Conservation (phyloP, 495 filamentous ascomycete genomes). For the Lindgomyces ingoldianus region DNA sequence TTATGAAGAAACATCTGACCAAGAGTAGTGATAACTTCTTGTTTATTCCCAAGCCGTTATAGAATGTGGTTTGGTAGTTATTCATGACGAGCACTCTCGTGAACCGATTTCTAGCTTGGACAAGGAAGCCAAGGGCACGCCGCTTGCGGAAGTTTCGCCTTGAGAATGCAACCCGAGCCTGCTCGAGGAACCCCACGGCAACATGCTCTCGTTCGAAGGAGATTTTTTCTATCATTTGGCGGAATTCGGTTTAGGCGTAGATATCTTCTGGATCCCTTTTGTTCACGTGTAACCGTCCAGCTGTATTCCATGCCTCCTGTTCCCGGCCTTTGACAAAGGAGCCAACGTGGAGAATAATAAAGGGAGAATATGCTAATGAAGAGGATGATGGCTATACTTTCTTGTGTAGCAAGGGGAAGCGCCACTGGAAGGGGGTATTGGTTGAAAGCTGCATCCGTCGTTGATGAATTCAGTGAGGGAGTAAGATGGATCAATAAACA, state of each 20-base stretch:
- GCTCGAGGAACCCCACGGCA: slow-evolving; percentile 19
- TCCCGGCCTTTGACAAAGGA: slow-evolving; percentile 37
- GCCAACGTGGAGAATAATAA: slow-evolving; percentile 62
- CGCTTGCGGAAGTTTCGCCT: slow-evolving; percentile 19
- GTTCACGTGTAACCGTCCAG: slow-evolving; percentile 21
- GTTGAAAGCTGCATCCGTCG: slow-evolving; percentile 18
- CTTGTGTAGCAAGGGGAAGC: slow-evolving; percentile 14
- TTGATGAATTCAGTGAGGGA: slow-evolving; percentile 10
- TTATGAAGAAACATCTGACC: slow-evolving; percentile 19
- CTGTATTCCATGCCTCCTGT: slow-evolving; percentile 30
- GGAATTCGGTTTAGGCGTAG: slow-evolving; percentile 30
- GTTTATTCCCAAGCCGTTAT: slow-evolving; percentile 17
- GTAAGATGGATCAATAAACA: slow-evolving; percentile 9
- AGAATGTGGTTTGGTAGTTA: slow-evolving; percentile 23
- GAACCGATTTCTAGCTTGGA: slow-evolving; percentile 12
- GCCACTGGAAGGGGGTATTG: slow-evolving; percentile 16
- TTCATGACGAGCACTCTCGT: slow-evolving; percentile 18
- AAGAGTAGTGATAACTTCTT: slow-evolving; percentile 18
- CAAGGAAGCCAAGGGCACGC: slow-evolving; percentile 7
- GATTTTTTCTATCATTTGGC: slow-evolving; percentile 36
- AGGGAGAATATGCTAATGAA: slow-evolving; percentile 53
- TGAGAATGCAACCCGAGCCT: slow-evolving; percentile 10
- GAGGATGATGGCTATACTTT: slow-evolving; percentile 35
- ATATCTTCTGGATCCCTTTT: slow-evolving; percentile 31
- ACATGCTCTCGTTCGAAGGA: slow-evolving; percentile 24